Evolutionary conservation across 192 early-diverging fungal genomes (phyloP).

Genomic region (Coemansia sp.): DNA sequence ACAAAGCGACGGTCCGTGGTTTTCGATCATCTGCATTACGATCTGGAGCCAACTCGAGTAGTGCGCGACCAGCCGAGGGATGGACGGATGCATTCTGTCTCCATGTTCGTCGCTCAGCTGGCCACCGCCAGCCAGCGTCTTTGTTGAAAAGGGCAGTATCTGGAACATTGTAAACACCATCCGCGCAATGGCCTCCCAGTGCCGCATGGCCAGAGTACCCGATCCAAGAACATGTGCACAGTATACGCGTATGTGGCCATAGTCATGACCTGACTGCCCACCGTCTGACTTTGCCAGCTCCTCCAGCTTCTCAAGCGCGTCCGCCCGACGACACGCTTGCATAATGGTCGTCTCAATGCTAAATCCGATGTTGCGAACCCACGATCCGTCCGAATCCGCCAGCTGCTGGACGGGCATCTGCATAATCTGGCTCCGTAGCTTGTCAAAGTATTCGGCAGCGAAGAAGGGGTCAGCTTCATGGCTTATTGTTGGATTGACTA

Average conservation of each 20-base stretch:
- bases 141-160: constrained; percentile 39
- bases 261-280: constrained; percentile 9
- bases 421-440: constrained; percentile 31
- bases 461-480: constrained; percentile 49
- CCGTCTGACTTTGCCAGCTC: constrained; percentile 20
- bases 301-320: constrained; percentile 40
- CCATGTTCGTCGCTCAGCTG: background rate
- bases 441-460: constrained; percentile 41
- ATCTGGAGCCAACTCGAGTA: constrained; percentile 46
- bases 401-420: constrained; percentile 23
- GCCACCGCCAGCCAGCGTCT: constrained; percentile 5
- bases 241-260: constrained; percentile 27
- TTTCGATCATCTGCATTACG: constrained; percentile 41
- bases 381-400: constrained; percentile 34
- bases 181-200: constrained; percentile 43
- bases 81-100: constrained; percentile 6
- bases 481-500: constrained; percentile 24
- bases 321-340: constrained; percentile 34
- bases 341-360: constrained; percentile 52
- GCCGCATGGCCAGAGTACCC: constrained; percentile 20
- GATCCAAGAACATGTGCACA: constrained; percentile 39
- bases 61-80: constrained; percentile 24
- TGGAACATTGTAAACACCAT: constrained; percentile 44
- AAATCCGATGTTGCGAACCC: constrained; percentile 47
- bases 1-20: constrained; percentile 38